Evolutionary conservation across 352 stramenopile species (phyloP), one percentile per base, ranked within the genome.

Genomic region (Phytophthora constricta): DNA sequence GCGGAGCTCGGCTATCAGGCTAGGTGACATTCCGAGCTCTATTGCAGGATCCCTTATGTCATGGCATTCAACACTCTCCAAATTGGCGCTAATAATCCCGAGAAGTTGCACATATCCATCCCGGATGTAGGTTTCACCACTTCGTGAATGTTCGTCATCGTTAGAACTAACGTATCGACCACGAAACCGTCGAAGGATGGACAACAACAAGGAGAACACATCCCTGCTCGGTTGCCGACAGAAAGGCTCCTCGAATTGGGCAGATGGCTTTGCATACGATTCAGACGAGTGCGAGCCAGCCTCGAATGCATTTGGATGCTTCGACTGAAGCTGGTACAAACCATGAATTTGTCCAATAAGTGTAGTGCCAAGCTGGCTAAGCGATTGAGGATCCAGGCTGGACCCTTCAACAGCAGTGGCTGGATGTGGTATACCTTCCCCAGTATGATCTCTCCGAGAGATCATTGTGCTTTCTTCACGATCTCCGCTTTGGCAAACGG

Each of bases 241-340:
- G 62, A 91, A 96, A 0, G 88, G 83, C 37, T 92, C 84, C 62
- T 96, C 86, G 64, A 96, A 95, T 10, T 65, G 65, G 50, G 80
- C 43, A 13, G 33, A 37, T n/a, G n/a, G n/a, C 33, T 69, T 75
- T n/a, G 50, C 23, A 23, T 31, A 37, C 8, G 42, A 39, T 45
- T 57, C 27, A 3, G 22, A 39, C 25, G 34, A 34, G 11, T 37
- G 46, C 5, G 10, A 4, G 8, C 11, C 9, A 52, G 16, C 16
- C 13, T n/a, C 46, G 22, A 37, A 16, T 22, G 26, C 19, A 37
- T 8, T 58, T 17, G 58, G 37, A n/a, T 25, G 16, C 14, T 65
- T 52, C 22, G 62, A 59, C 17, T 62, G 43, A 43, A 74, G 19
- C 17, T 76, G 52, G 52, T 71, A 82, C 37, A 82, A 51, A 25